Evolutionary conservation across 108 stramenopile species (phyloP).

Genomic region (Cyclotella choctawhatcheeana): DNA sequence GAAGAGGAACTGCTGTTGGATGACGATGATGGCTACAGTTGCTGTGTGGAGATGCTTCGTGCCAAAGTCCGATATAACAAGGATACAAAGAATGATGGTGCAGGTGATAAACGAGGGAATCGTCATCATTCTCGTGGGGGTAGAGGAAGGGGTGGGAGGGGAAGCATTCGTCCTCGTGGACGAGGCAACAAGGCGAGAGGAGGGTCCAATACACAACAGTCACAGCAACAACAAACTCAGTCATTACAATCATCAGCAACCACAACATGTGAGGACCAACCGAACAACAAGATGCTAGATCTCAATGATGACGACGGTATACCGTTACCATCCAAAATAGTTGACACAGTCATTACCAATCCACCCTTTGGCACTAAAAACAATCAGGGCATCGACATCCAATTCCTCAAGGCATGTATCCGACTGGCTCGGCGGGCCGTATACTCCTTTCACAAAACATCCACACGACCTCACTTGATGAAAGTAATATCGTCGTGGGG

Average conservation of each 20-base stretch:
- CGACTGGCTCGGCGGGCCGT: slow-evolving; percentile 80
- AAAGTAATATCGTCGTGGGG: slow-evolving; percentile 76
- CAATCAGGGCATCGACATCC: slow-evolving; percentile 89
- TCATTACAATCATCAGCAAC: too few species aligned
- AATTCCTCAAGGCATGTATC: slow-evolving; percentile 71
- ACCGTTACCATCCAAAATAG: slow-evolving; percentile 63
- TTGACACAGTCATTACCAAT: slow-evolving; percentile 87
- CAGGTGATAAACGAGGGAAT: slow-evolving; percentile 14
- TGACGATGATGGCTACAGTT: slow-evolving; percentile 29
- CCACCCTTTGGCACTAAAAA: slow-evolving; percentile 92
- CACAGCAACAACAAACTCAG: too few species aligned
- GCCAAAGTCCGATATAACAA: slow-evolving; percentile 53
- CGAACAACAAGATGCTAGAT: too few species aligned
- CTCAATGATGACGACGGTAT: slow-evolving; percentile 70
- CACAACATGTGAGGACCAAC: too few species aligned
- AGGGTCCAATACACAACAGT: too few species aligned
- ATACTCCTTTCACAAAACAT: slow-evolving; percentile 96
- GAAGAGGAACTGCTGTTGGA: slow-evolving; percentile 46
- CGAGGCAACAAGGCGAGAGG: too few species aligned
- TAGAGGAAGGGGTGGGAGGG: slow-evolving; percentile 42
- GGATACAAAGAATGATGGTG: not conserved
- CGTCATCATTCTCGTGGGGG: too few species aligned
- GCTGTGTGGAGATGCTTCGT: slow-evolving; percentile 42
- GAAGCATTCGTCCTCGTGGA: too few species aligned
- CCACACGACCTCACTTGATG: slow-evolving; percentile 83